Conservation (phyloP, 2,329 filamentous ascomycete species). For the Phyllosticta ampelicida region DNA sequence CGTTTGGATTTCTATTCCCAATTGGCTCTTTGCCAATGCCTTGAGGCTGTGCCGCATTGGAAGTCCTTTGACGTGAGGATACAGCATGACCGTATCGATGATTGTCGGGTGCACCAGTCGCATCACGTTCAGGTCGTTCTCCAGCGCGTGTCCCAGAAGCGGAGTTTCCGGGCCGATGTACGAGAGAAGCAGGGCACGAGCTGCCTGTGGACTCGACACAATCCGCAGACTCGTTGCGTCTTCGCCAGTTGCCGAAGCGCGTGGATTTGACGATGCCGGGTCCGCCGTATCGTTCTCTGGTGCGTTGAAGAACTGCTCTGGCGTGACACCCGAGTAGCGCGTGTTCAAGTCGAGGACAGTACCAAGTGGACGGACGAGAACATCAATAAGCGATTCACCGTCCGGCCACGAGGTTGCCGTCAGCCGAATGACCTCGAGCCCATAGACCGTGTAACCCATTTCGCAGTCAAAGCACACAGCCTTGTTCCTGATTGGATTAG, state of each 20-base stretch:
- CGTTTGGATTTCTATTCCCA: slow-evolving; percentile 70
- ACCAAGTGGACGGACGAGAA: slow-evolving; percentile 74
- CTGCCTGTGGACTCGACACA: slow-evolving; percentile 62
- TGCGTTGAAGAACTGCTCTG: slow-evolving; percentile 64
- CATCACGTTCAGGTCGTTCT: slow-evolving; percentile 84
- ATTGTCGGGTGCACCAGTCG: slow-evolving; percentile 77
- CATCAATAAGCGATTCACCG: slow-evolving; percentile 64
- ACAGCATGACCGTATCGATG: slow-evolving; percentile 78
- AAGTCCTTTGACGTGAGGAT: slow-evolving; percentile 64
- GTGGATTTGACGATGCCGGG: neutral
- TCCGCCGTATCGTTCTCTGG: slow-evolving; percentile 17
- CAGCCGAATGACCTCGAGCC: slow-evolving; percentile 79
- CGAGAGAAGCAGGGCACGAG: slow-evolving; percentile 66
- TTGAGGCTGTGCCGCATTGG: slow-evolving; percentile 73
- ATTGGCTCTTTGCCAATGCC: slow-evolving; percentile 54
- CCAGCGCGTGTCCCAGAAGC: slow-evolving; percentile 83
- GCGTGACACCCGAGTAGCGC: slow-evolving; percentile 76
- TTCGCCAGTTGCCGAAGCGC: slow-evolving; percentile 15
- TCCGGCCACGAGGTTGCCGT: slow-evolving; percentile 82
- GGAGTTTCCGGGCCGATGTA: slow-evolving; percentile 67
- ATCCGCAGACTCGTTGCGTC: slow-evolving; percentile 47
- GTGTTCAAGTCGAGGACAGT: slow-evolving; percentile 86
- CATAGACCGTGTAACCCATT: slow-evolving; percentile 88
- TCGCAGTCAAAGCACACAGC: slow-evolving; percentile 90
- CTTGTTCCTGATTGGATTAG: slow-evolving; percentile 29